phyloP scores from a whole-genome alignment of 2,329 filamentous ascomycete species.

The Calonectria naviculata region DNA sequence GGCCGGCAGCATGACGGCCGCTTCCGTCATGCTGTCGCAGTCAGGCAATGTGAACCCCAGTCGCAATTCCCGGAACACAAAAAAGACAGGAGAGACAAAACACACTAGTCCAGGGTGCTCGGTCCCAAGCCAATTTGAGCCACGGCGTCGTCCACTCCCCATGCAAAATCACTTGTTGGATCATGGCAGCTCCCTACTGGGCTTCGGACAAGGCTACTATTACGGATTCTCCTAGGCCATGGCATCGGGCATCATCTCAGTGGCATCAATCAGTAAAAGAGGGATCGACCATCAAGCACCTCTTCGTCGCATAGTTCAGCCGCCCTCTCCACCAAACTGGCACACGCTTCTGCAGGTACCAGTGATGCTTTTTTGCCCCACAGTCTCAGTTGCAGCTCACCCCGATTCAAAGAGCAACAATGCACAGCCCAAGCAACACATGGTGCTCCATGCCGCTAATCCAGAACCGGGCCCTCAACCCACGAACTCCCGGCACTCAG shows the following conservation, averaged over 20 bases:
- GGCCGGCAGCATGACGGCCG: background rate
- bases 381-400: constrained; percentile 17
- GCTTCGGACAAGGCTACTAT: constrained; percentile 9
- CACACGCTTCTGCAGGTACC: constrained; percentile 27
- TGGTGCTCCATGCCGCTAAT: constrained; percentile 17
- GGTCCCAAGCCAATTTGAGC: constrained; percentile 33
- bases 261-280: constrained; percentile 2
- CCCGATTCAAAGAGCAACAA: constrained; percentile 2
- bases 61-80: constrained; percentile 6
- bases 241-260: background rate
- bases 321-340: constrained; percentile 21
- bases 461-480: constrained; percentile 13
- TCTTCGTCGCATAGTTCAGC: background rate
- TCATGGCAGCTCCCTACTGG: constrained; percentile 2
- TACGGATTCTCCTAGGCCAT: background rate
- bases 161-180: constrained; percentile 2
- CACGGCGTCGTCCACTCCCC: constrained; percentile 19
- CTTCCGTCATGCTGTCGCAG: constrained; percentile 5
- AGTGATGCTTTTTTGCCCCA: constrained; percentile 15
- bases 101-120: constrained; percentile 28
- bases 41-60: constrained; percentile 1
- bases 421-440: constrained; percentile 8
- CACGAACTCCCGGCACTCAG: background rate
- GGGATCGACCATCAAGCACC: background rate
- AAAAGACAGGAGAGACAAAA: constrained; percentile 19